A percentile compares a stretch with the other conserved stretches of the same genome.
These are phyloP conservation scores for Blastomyces parvus DNA, from an alignment of 2,329 filamentous ascomycete genomes.

Conservation along the genomic window DNA sequence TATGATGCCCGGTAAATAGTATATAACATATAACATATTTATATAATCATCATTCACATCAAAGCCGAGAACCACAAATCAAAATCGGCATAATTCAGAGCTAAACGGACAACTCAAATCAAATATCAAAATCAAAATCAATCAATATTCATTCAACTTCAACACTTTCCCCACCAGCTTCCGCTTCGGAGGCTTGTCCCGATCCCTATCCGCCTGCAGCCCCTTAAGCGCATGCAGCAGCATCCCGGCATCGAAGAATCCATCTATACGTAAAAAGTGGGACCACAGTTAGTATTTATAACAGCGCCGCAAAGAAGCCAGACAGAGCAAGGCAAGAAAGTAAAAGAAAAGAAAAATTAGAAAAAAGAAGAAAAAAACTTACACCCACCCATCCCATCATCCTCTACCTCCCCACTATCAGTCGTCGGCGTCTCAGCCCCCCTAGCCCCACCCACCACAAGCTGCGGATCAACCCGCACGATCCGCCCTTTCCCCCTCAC, in stretches of 20 bases:
- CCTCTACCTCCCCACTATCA: slow-evolving; percentile 63
- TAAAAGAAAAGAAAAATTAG: slow-evolving; percentile 13
- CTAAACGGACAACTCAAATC: background rate
- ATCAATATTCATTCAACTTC: slow-evolving; percentile 39
- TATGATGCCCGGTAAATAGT: too few relatives aligned
- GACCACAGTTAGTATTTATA: slow-evolving; percentile 10
- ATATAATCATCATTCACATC: too few relatives aligned
- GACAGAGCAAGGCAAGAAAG: background rate
- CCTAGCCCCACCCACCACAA: slow-evolving; percentile 22
- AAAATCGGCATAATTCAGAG: background rate
- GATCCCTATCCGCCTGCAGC: slow-evolving; percentile 27
- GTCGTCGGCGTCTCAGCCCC: slow-evolving; percentile 54
- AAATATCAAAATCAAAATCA: slow-evolving; percentile 1
- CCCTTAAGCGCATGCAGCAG: slow-evolving; percentile 77
- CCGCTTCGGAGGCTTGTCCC: slow-evolving; percentile 31
- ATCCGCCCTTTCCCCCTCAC: slow-evolving; percentile 64
- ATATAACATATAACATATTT: too few relatives aligned
- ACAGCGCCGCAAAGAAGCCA: background rate
- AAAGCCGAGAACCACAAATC: background rate
- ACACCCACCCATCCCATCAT: slow-evolving; percentile 91
- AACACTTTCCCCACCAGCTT: slow-evolving; percentile 41
- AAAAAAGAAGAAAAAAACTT: too few relatives aligned
- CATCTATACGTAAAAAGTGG: slow-evolving; percentile 53
- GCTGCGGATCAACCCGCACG: slow-evolving; percentile 48
- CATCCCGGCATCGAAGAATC: slow-evolving; percentile 97